These are phyloP conservation scores for Bromus sterilis DNA, from an alignment of 176 grass and related monocot genomes.

Conservation along the genomic window DNA sequence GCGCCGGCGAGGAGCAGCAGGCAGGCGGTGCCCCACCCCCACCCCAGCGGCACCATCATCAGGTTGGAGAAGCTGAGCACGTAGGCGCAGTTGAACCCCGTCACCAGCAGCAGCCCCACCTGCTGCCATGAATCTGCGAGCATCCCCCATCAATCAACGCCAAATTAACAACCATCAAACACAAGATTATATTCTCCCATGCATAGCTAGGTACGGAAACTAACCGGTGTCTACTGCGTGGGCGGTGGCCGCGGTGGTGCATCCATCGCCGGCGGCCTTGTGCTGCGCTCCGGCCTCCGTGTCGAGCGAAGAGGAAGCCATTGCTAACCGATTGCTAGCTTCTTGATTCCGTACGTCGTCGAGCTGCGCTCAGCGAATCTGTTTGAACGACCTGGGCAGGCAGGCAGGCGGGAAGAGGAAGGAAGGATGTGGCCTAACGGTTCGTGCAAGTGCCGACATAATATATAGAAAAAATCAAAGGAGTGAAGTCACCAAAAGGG, in stretches of 20 bases:
- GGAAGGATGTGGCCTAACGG: background rate
- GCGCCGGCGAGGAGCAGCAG: slow-evolving; percentile 44
- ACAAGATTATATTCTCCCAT: no score
- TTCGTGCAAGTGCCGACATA: background rate
- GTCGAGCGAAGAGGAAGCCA: slow-evolving; percentile 25
- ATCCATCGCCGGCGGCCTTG: slow-evolving; percentile 18
- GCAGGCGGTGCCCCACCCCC: slow-evolving; percentile 63
- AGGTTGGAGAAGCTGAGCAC: slow-evolving; percentile 93
- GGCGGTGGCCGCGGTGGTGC: slow-evolving; percentile 40
- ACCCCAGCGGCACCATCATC: slow-evolving; percentile 71
- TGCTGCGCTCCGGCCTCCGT: slow-evolving; percentile 23
- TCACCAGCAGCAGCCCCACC: slow-evolving; percentile 64
- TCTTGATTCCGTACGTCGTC: background rate
- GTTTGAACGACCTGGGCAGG: background rate
- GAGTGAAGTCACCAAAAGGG: background rate
- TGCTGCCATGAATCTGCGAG: slow-evolving; percentile 83
- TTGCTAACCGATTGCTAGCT: background rate
- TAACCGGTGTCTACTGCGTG: slow-evolving; percentile 56
- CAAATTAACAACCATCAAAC: background rate
- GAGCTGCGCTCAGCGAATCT: background rate
- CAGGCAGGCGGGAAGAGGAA: background rate
- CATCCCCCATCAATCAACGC: background rate
- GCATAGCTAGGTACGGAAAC: no score
- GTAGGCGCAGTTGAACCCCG: slow-evolving; percentile 88
- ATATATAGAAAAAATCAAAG: slow-evolving; percentile 5